Evolutionary conservation across 169 alveolate species (phyloP).

Genomic region (Eimeria acervulina): DNA sequence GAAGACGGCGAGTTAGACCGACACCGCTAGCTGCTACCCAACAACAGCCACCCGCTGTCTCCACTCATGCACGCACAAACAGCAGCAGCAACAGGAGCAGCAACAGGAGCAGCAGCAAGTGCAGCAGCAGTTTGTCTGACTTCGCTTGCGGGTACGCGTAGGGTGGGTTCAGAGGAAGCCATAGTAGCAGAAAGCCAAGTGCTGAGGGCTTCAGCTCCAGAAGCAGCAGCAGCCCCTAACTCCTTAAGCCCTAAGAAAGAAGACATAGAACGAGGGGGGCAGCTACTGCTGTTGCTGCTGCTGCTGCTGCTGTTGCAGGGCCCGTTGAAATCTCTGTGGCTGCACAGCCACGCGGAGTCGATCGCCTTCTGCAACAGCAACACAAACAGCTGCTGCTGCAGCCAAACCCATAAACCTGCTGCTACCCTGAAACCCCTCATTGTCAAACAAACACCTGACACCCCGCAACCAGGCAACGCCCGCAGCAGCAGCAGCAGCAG

Average conservation of each 20-base stretch:
- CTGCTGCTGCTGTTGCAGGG: background rate
- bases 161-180: background rate
- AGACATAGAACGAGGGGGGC: background rate
- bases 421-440: no score
- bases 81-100: background rate
- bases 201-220: slow-evolving; percentile 62
- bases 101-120: background rate
- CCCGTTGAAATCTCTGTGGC: slow-evolving; percentile 12
- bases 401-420: no score
- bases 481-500: no score
- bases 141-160: background rate
- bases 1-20: background rate
- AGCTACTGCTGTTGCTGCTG: no score
- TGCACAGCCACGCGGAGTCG: slow-evolving; percentile 21
- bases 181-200: slow-evolving; percentile 30
- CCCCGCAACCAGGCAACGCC: no score
- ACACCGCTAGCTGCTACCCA: no score
- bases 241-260: slow-evolving; percentile 7
- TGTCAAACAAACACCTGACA: no score
- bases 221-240: slow-evolving; percentile 51
- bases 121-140: no score
- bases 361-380: slow-evolving; percentile 12
- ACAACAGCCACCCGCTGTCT: no score
- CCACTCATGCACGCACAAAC: no score
- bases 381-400: background rate